Evolutionary conservation across 306 rosid species (phyloP), one percentile per base, ranked within the genome.

Genomic region (Vicia sativa): DNA sequence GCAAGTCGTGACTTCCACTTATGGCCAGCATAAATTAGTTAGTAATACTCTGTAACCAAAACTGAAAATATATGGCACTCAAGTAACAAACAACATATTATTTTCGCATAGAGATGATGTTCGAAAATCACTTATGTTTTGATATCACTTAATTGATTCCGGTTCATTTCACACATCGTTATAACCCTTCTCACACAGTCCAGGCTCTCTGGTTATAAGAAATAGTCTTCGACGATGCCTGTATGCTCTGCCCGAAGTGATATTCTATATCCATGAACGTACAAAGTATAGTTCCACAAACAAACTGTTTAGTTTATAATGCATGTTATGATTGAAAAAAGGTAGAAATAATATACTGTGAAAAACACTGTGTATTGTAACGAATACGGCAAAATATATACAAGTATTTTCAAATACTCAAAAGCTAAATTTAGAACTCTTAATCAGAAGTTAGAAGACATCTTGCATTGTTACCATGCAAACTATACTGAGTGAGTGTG

Each of bases 211-310:
- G 98, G 98, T 60, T 84, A 70, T 35, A 68, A 77, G 89, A 89
- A 92, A 74, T 85, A 78, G 49, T 87, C 85, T 58, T 89, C 95
- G 25, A 83, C 29, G 0, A 75, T 77, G 28, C 91, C 98, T 0
- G 79, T 80, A 74, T 92, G 98, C 80, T 92, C 96, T 16, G 92
- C 95, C 98, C 98, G 89, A 26, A 92, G 86, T 5, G 98, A 92
- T 95, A 92, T 92, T 75, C 98, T 76, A 59, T 89, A 92, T 74
- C 98, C 98, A 67, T 79, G 80, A 58, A 92, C 84, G 96, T 92
- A 52, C 71, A 71, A 18, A 16, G 64, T n/a, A n/a, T n/a, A n/a
- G n/a, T n/a, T n/a, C n/a, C n/a, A n/a, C n/a, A n/a, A n/a, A n/a
- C n/a, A n/a, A n/a, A n/a, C n/a, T n/a, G n/a, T n/a, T n/a, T n/a